Evolutionary conservation across 2,329 filamentous ascomycete species (phyloP), one percentile per base, ranked within the genome.

Genomic region (Chrysoporthe puriensis): DNA sequence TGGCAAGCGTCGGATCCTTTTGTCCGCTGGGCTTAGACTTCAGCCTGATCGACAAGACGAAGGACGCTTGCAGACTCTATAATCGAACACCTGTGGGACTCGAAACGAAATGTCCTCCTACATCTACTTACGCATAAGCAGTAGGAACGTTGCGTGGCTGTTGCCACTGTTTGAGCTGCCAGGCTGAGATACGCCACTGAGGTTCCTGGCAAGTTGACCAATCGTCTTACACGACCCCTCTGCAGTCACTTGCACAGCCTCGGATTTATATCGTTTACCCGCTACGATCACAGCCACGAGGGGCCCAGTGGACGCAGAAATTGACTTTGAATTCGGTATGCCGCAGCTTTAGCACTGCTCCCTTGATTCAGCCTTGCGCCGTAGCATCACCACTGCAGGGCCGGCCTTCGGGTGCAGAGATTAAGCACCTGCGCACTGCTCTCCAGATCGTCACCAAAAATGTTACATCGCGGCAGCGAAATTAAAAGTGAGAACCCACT

Each of bases 171-270:
- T 13, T 52, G 8, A 26, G 14, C 32, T 34, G 50, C 16, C 34
- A 57, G 54, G 58, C 58, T 34, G 58, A 44, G 14, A 32, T 16
- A 46, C 32, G 5, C 40, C n/a, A 26, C 11, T 9, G 43, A 32
- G 40, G n/a, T 18, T 34, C 5, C 21, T n/a, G 16, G 18, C n/a
- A 34, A 42, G 26, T 52, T 34, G 32, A 26, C 50, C 67, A 70
- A 66, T 66, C 58, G 64, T 63, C 72, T 68, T 67, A 72, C 72
- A 71, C 65, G 71, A 70, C 70, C 26, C 70, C 66, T 64, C 62
- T 63, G 52, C 40, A 70, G 71, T 72, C 48, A 32, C 21, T 5
- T 66, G 67, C 52, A 65, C 64, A 63, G 34, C 62, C 52, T 62
- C 65, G 54, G 54, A 7, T 9, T 58, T 34, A 8, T 14, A 11